Conservation (phyloP, 192 early-diverging fungal species). For the Dissophora globulifera region DNA sequence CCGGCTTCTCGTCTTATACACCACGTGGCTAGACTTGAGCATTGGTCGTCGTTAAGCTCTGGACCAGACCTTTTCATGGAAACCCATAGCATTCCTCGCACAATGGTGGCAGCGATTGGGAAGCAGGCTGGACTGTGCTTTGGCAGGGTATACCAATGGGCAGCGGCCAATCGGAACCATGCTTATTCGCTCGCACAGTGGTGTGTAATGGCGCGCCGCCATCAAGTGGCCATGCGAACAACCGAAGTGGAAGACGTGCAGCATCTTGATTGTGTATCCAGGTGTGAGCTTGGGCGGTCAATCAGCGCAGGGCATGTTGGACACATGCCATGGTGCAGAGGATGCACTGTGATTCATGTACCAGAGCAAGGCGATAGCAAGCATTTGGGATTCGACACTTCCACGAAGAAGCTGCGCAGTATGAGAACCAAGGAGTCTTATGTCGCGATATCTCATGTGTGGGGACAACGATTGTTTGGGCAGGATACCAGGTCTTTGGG, state of each 20-base stretch:
- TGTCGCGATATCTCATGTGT: conserved; percentile 14
- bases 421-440: not conserved
- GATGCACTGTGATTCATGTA: not conserved
- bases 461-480: conserved; percentile 7
- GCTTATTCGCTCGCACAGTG: not conserved
- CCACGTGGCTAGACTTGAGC: not conserved
- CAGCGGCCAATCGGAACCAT: not conserved
- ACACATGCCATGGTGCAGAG: conserved; percentile 14
- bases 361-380: not conserved
- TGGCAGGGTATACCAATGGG: conserved; percentile 10
- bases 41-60: not conserved
- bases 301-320: not conserved
- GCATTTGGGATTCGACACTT: not conserved
- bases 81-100: not conserved
- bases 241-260: not conserved
- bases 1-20: not conserved
- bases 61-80: not conserved
- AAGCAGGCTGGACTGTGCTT: conserved; percentile 6
- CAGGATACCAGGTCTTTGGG: conserved; percentile 14
- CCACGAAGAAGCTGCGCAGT: not conserved
- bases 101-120: not conserved
- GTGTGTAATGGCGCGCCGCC: not conserved
- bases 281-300: conserved; percentile 2
- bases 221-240: not conserved
- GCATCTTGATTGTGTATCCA: not conserved